These are phyloP conservation scores for Boletus vinaceobasis DNA, from an alignment of 768 basidiomycete species.

Conservation along the genomic window DNA sequence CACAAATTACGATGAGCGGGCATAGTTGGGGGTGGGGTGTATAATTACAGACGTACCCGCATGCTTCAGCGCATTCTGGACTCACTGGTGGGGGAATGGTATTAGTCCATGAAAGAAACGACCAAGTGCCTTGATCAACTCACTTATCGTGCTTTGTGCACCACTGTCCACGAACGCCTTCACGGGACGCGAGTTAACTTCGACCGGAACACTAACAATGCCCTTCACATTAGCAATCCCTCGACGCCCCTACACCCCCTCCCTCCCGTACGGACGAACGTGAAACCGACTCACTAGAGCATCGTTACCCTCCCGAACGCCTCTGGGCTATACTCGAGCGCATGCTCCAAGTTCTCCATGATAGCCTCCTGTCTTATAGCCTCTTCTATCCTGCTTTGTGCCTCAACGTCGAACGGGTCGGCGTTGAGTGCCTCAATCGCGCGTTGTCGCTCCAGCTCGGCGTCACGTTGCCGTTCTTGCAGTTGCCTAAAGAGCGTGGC, in stretches of 20 bases:
- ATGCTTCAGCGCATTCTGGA: slow-evolving; percentile 86
- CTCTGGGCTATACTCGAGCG: slow-evolving; percentile 91
- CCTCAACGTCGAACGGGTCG: slow-evolving; percentile 89
- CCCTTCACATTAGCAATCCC: slow-evolving; percentile 10
- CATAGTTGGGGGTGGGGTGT: not conserved
- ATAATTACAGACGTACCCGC: slow-evolving; percentile 58
- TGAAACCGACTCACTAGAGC: slow-evolving; percentile 76
- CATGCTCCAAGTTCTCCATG: slow-evolving; percentile 89
- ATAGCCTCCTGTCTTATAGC: slow-evolving; percentile 87
- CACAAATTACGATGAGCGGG: not conserved
- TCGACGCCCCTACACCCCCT: not conserved
- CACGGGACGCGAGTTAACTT: slow-evolving; percentile 86
- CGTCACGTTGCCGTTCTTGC: slow-evolving; percentile 49
- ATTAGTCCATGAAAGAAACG: slow-evolving; percentile 4
- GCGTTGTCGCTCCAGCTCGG: slow-evolving; percentile 54
- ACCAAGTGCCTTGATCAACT: slow-evolving; percentile 23
- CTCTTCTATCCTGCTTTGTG: slow-evolving; percentile 91
- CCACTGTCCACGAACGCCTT: slow-evolving; percentile 99
- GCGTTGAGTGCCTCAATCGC: slow-evolving; percentile 72
- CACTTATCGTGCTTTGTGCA: slow-evolving; percentile 95
- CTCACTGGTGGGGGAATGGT: slow-evolving; percentile 55
- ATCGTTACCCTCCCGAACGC: slow-evolving; percentile 92
- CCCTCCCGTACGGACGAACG: not conserved
- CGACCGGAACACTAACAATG: slow-evolving; percentile 69
- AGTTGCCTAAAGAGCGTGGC: slow-evolving; percentile 66